phyloP scores from a whole-genome alignment of 1,284 basidiomycete species.

The Ceratobasidium sp. region DNA sequence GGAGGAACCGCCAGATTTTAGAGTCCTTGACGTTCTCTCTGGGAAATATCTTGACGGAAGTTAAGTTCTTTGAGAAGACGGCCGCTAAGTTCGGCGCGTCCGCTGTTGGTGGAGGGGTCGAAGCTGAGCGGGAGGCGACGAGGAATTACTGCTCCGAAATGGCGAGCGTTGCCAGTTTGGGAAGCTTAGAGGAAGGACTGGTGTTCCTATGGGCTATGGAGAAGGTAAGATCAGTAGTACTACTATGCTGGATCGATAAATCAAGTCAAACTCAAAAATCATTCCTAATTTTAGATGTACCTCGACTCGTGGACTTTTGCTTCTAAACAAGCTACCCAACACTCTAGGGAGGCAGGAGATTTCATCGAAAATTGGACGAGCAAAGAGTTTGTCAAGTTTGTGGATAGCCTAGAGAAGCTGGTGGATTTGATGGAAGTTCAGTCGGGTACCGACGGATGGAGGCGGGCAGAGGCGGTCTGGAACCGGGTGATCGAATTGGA shows the following conservation, averaged over 20 bases:
- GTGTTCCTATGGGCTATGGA: slow-evolving; percentile 85
- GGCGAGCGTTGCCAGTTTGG: slow-evolving; percentile 64
- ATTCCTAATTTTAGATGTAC: slow-evolving; percentile 61
- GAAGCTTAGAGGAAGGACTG: slow-evolving; percentile 71
- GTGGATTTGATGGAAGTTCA: slow-evolving; percentile 66
- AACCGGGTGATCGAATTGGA: slow-evolving; percentile 71
- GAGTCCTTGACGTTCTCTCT: slow-evolving; percentile 66
- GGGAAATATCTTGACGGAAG: slow-evolving; percentile 71
- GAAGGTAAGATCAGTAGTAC: slow-evolving; percentile 61
- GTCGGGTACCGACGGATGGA: slow-evolving; percentile 60
- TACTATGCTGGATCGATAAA: not conserved
- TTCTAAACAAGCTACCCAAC: slow-evolving; percentile 45
- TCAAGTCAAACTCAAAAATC: slow-evolving; percentile 18
- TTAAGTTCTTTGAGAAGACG: slow-evolving; percentile 71
- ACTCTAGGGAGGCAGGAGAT: slow-evolving; percentile 58
- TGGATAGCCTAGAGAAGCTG: slow-evolving; percentile 66
- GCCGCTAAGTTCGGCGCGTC: slow-evolving; percentile 63
- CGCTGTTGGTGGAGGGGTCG: slow-evolving; percentile 57
- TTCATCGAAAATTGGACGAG: slow-evolving; percentile 78
- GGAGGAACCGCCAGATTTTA: slow-evolving; percentile 63
- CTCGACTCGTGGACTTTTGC: slow-evolving; percentile 71
- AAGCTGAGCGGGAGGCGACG: slow-evolving; percentile 72
- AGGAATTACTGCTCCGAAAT: slow-evolving; percentile 79
- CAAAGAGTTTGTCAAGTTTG: slow-evolving; percentile 72
- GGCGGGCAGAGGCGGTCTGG: slow-evolving; percentile 69